phyloP scores from a whole-genome alignment of 2,329 filamentous ascomycete species.

The Plectosphaerella sp. region DNA sequence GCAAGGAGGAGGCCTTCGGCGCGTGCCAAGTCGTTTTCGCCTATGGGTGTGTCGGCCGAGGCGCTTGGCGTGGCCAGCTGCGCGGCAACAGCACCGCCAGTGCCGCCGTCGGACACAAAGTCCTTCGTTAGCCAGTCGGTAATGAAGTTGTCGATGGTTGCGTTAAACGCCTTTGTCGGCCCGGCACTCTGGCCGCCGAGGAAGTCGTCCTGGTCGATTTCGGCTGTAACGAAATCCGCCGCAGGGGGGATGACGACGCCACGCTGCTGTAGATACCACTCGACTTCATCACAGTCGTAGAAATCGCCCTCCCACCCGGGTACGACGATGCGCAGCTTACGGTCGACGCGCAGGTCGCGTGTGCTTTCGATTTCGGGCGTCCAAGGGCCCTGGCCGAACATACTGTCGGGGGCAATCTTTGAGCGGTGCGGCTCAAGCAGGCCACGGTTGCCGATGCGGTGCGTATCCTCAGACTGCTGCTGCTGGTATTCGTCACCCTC shows the following conservation, averaged over 20 bases:
- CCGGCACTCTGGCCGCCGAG: neutral
- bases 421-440: constrained; percentile 19
- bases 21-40: neutral
- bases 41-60: neutral
- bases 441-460: constrained; percentile 32
- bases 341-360: constrained; percentile 37
- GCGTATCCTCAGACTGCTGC: neutral
- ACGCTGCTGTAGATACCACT: constrained; percentile 63
- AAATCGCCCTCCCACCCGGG: constrained; percentile 69
- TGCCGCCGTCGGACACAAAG: neutral
- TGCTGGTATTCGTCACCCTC: too few relatives aligned
- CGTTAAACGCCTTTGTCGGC: constrained; percentile 12
- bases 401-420: constrained; percentile 21
- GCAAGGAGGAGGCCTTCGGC: neutral
- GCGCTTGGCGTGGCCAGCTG: neutral
- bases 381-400: constrained; percentile 41
- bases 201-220: constrained; percentile 45
- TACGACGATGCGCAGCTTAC: constrained; percentile 46
- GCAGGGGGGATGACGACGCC: constrained; percentile 59
- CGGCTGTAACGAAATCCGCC: constrained; percentile 55
- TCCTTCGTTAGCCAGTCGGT: neutral
- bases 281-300: constrained; percentile 73
- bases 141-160: neutral
- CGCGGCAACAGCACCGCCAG: neutral
- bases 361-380: constrained; percentile 29